Percentiles rank a stretch among this genome's conserved stretches.
phyloP scores from a whole-genome alignment of 225 moss, liverwort and hornwort species.

The Sphagnum contortum region DNA sequence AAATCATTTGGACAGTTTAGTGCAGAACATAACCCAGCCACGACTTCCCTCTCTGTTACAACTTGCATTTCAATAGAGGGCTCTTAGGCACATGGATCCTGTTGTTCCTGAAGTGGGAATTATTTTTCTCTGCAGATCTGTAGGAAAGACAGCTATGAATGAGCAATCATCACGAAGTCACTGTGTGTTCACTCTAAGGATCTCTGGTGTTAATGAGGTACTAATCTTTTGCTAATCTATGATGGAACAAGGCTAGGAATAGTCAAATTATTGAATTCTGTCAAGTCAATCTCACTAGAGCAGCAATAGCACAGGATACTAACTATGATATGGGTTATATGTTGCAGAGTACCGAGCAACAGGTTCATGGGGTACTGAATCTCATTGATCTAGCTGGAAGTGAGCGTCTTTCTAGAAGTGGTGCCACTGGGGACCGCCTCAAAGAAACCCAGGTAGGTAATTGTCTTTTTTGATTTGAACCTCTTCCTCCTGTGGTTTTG shows the following conservation, averaged over 20 bases:
- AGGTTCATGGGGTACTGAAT: conserved; percentile 88
- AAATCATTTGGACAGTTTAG: too few species aligned
- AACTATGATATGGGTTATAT: background rate
- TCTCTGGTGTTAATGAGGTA: conserved; percentile 93
- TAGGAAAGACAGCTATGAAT: conserved; percentile 94
- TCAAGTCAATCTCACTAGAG: too few species aligned
- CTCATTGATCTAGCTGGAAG: conserved; percentile 98
- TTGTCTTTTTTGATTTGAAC: background rate
- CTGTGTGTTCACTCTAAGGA: conserved; percentile 90
- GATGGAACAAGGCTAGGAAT: too few species aligned
- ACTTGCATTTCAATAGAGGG: too few species aligned
- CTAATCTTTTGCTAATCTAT: background rate
- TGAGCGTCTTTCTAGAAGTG: conserved; percentile 93
- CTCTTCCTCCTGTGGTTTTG: background rate
- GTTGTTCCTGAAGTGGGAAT: background rate
- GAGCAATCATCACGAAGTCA: conserved; percentile 98
- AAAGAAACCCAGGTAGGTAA: conserved; percentile 86
- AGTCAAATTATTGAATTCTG: too few species aligned
- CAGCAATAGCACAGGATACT: too few species aligned
- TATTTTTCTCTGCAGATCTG: conserved; percentile 40
- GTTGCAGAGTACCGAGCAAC: conserved; percentile 75
- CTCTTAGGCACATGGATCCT: too few species aligned
- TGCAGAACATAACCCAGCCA: too few species aligned
- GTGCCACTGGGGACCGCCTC: conserved; percentile 84
- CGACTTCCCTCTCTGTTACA: too few species aligned